phyloP scores from a whole-genome alignment of 176 grass and related monocot species.

The Avena atlantica region DNA sequence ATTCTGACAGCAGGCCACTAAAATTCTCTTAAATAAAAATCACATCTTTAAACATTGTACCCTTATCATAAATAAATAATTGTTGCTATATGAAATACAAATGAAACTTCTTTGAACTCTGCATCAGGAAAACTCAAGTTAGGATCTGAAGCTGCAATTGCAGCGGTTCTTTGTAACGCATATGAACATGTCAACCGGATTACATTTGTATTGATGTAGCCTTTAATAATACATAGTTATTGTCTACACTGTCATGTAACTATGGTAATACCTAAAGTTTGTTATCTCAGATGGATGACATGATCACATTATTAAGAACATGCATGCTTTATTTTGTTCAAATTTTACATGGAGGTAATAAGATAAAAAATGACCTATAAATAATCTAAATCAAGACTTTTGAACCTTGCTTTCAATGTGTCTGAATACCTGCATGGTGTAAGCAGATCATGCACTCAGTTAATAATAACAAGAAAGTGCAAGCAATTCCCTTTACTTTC shows the following conservation, averaged over 20 bases:
- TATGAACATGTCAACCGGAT: slow-evolving; percentile 31
- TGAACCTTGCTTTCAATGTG: slow-evolving; percentile 72
- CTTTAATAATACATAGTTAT: background rate
- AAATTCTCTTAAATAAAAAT: too few relatives aligned
- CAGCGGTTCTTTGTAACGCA: too few relatives aligned
- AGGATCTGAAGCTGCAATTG: too few relatives aligned
- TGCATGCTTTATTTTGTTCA: background rate
- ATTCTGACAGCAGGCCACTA: too few relatives aligned
- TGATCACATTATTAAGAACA: background rate
- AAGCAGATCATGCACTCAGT: slow-evolving; percentile 17
- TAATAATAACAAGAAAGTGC: too few relatives aligned
- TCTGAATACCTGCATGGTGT: slow-evolving; percentile 76
- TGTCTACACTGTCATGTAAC: slow-evolving; percentile 6
- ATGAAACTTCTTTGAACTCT: too few relatives aligned
- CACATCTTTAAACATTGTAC: too few relatives aligned
- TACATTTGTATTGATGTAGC: background rate
- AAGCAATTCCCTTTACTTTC: too few relatives aligned
- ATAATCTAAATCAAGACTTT: slow-evolving; percentile 82
- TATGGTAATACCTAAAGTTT: slow-evolving; percentile 74
- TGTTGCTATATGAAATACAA: too few relatives aligned
- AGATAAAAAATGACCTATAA: slow-evolving; percentile 63
- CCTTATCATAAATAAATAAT: too few relatives aligned
- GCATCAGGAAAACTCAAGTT: too few relatives aligned
- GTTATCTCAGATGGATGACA: slow-evolving; percentile 61
- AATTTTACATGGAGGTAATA: slow-evolving; percentile 16